Percentiles rank a stretch among this genome's conserved stretches.
phyloP scores from a whole-genome alignment of 2,329 filamentous ascomycete species.

The Ceratocystis alfenasii region DNA sequence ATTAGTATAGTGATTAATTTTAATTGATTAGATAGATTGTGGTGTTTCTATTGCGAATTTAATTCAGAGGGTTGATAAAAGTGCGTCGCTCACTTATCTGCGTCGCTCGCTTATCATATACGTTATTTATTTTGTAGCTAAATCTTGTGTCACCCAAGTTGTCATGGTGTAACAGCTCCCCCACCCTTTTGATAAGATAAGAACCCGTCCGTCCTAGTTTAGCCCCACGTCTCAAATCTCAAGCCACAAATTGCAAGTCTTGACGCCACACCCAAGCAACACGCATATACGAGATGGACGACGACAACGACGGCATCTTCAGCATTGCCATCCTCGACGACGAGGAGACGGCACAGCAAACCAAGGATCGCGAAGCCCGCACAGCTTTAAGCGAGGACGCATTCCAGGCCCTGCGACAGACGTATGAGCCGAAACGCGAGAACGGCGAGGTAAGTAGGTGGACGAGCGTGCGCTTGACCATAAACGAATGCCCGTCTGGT shows the following conservation, averaged over 20 bases:
- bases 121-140: neutral
- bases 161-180: neutral
- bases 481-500: neutral
- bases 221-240: too few species aligned
- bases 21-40: too few species aligned
- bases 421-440: slow-evolving; percentile 40
- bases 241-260: too few species aligned
- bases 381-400: slow-evolving; percentile 39
- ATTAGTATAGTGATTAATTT: too few species aligned
- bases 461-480: neutral
- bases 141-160: neutral
- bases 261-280: neutral
- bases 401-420: slow-evolving; percentile 36
- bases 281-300: slow-evolving; percentile 20
- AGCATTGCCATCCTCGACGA: slow-evolving; percentile 30
- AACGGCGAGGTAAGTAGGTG: slow-evolving; percentile 40
- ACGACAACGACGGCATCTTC: slow-evolving; percentile 29
- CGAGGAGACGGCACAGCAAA: slow-evolving; percentile 26
- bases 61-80: too few species aligned
- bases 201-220: neutral
- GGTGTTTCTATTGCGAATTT: too few species aligned
- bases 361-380: slow-evolving; percentile 27
- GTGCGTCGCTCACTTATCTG: too few species aligned
- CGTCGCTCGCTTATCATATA: too few species aligned
- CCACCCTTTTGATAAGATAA: slow-evolving; percentile 15